Percentiles rank a stretch among this genome's conserved stretches.
Evolutionary conservation across 768 basidiomycete genomes (phyloP).

Genomic region (Clavaria fumosa): DNA sequence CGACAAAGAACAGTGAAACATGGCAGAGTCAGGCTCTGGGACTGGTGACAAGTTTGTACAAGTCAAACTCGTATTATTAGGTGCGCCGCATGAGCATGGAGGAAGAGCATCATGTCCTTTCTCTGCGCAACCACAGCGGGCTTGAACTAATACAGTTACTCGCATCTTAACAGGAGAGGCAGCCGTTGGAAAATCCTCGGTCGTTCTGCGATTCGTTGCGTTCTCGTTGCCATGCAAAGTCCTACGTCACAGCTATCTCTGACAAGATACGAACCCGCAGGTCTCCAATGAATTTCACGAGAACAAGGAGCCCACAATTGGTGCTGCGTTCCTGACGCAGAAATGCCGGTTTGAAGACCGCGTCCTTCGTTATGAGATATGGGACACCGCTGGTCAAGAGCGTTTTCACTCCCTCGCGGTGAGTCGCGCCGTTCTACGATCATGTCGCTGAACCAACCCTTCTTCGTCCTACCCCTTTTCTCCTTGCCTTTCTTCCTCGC

Average conservation of each 20-base stretch:
- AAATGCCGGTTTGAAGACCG: slow-evolving; percentile 93
- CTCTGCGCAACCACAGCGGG: too few relatives aligned
- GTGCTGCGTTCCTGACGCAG: slow-evolving; percentile 90
- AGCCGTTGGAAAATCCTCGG: slow-evolving; percentile 97
- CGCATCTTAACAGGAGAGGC: slow-evolving; percentile 61
- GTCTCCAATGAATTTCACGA: slow-evolving; percentile 96
- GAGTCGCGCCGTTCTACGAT: slow-evolving; percentile 18
- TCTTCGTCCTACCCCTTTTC: too few relatives aligned
- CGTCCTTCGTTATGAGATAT: slow-evolving; percentile 87
- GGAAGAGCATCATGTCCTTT: too few relatives aligned
- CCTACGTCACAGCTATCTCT: too few relatives aligned
- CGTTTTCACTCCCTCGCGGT: slow-evolving; percentile 95
- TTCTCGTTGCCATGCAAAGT: too few relatives aligned
- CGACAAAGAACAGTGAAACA: slow-evolving; percentile 22
- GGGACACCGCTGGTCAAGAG: slow-evolving; percentile 94
- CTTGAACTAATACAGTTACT: slow-evolving; percentile 3
- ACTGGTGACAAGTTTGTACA: slow-evolving; percentile 83
- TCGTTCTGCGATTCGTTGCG: slow-evolving; percentile 94
- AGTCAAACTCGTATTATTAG: slow-evolving; percentile 93
- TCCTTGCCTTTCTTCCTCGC: background rate
- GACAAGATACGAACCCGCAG: too few relatives aligned
- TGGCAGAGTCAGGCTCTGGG: slow-evolving; percentile 65
- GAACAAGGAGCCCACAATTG: slow-evolving; percentile 98
- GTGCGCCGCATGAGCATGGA: slow-evolving; percentile 27
- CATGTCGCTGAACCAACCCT: background rate